Evolutionary conservation across 1,139 yeast species (phyloP), one percentile per base, ranked within the genome.

Genomic region (Tardiomyces digboiensis): DNA sequence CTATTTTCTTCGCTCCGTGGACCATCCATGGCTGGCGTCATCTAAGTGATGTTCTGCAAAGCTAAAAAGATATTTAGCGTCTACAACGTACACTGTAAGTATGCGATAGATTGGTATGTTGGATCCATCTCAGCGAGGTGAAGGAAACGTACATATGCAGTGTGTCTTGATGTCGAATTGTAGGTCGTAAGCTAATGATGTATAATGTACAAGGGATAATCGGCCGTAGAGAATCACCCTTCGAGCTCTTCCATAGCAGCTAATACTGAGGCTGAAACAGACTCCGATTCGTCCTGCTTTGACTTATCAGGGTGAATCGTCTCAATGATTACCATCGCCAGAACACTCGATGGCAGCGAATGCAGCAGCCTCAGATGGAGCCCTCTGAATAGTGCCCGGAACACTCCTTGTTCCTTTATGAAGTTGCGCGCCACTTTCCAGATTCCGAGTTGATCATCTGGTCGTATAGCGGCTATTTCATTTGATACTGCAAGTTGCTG

Each of bases 1-100:
- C 84, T 54, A 58, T 72, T 50, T 69, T 74, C 52, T 52, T 75
- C 29, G 61, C 73, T 21, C 80, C 81, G 1, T 65, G 71, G 67
- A 61, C 58, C 41, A 36, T 39, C 13, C 48, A 54, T 10, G 46
- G 53, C 5, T 54, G 58, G 58, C 36, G 23, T 7, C 37, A 49
- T 12, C 39, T 52, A n/a, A 26, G 14, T 8, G 5, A n/a, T 4
- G 33, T 26, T 8, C 33, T 26, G 10, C 33, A 26, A 4, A 16
- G 16, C 3, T 26, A 8, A 26, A 26, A 5, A 16, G 16, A 13
- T 8, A 26, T 26, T n/a, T n/a, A n/a, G n/a, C n/a, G n/a, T n/a
- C n/a, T n/a, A n/a, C n/a, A n/a, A n/a, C n/a, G n/a, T n/a, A n/a
- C n/a, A n/a, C n/a, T n/a, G n/a, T n/a, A n/a, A n/a, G n/a, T n/a